Evolutionary conservation across 257 asterid species (phyloP).

Genomic region (Handroanthus guayacan): DNA sequence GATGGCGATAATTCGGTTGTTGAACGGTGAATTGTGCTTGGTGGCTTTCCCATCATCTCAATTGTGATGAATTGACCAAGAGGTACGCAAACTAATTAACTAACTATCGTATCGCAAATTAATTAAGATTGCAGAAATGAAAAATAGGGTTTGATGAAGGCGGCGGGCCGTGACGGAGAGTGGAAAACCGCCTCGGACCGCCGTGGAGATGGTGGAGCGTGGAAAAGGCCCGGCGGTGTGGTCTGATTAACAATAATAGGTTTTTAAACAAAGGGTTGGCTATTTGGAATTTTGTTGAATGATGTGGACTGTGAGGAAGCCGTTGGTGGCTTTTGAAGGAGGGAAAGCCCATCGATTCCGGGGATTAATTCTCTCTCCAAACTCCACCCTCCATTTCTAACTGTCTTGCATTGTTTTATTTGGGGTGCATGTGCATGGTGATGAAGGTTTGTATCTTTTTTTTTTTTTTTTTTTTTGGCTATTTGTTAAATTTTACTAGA

Average conservation of each 20-base stretch:
- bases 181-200: constrained; percentile 45
- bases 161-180: constrained; percentile 44
- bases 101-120: not conserved
- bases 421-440: no score
- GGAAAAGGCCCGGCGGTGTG: constrained; percentile 7
- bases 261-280: not conserved
- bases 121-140: not conserved
- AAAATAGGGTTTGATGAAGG: not conserved
- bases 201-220: constrained; percentile 43
- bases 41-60: constrained; percentile 26
- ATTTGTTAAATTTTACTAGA: no score
- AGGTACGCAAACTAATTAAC: not conserved
- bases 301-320: constrained; percentile 5
- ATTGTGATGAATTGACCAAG: no score
- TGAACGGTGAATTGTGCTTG: not conserved
- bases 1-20: not conserved
- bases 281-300: not conserved
- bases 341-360: constrained; percentile 43
- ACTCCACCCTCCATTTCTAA: constrained; percentile 45
- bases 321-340: constrained; percentile 28
- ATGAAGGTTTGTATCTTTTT: no score
- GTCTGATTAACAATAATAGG: not conserved
- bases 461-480: no score
- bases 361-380: not conserved
- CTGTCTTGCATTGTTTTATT: constrained; percentile 11